Conservation (phyloP, 1,284 basidiomycete species). For the Sporisorium reilianum region DNA sequence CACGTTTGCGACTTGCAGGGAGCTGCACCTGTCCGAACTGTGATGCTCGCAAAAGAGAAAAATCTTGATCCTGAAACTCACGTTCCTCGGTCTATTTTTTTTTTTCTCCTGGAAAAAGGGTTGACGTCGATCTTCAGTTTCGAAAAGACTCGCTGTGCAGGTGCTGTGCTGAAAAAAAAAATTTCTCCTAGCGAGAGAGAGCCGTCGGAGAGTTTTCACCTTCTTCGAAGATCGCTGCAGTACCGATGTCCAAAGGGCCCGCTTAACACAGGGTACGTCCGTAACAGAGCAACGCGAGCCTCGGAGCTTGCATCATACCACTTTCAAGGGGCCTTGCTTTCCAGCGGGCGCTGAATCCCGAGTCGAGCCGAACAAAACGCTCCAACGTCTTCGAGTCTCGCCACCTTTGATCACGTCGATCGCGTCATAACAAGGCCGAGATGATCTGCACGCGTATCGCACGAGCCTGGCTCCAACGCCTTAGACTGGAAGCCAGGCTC, state of each 20-base stretch:
- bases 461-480: background rate
- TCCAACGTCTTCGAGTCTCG: too few relatives aligned
- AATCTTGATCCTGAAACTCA: constrained; percentile 5
- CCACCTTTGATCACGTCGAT: background rate
- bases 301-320: background rate
- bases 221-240: background rate
- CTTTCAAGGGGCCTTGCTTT: background rate
- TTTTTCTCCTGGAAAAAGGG: background rate
- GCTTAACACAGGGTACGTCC: background rate
- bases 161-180: background rate
- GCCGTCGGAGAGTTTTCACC: constrained; percentile 17
- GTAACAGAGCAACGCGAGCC: background rate
- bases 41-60: background rate
- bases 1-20: too few relatives aligned
- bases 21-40: constrained; percentile 3
- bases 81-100: constrained; percentile 7
- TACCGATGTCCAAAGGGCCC: background rate
- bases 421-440: background rate
- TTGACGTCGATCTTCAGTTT: background rate
- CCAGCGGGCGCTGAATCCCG: too few relatives aligned
- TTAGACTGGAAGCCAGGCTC: background rate
- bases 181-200: constrained; percentile 22
- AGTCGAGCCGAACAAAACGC: background rate
- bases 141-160: too few relatives aligned
- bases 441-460: background rate